phyloP scores from a whole-genome alignment of 129 eudicot species.

The Flaveria linearis region DNA sequence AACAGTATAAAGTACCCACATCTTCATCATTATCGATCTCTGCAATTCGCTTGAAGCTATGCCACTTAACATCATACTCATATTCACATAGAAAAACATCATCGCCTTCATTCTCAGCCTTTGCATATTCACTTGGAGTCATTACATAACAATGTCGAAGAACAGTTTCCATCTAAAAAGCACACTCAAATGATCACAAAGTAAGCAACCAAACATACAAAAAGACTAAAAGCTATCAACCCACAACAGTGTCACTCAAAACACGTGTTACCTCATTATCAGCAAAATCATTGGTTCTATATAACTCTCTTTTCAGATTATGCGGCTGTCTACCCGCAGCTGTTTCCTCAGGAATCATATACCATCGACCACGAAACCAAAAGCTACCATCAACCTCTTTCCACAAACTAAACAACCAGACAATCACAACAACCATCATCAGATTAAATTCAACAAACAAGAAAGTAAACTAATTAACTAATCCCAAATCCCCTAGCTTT shows the following conservation, averaged over 20 bases:
- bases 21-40: conserved; percentile 63
- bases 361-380: conserved; percentile 89
- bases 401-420: conserved; percentile 58
- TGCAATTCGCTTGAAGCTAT: conserved; percentile 83
- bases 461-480: neutral
- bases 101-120: conserved; percentile 83
- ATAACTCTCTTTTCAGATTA: conserved; percentile 88
- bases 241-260: neutral
- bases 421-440: neutral
- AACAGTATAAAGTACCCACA: conserved; percentile 40
- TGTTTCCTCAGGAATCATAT: conserved; percentile 94
- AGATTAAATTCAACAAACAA: neutral
- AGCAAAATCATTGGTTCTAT: conserved; percentile 84
- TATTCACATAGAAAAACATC: conserved; percentile 94
- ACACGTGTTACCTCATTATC: conserved; percentile 70
- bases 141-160: conserved; percentile 83
- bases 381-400: conserved; percentile 85
- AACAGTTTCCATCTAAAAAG: conserved; percentile 77
- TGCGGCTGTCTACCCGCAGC: conserved; percentile 87
- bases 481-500: neutral
- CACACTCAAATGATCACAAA: neutral
- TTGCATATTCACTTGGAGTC: conserved; percentile 73
- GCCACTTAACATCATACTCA: conserved; percentile 82
- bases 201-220: neutral
- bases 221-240: conserved; percentile 3